Evolutionary conservation across 2,329 filamentous ascomycete species (phyloP), one percentile per base, ranked within the genome.

Genomic region (Phialophora macrospora): DNA sequence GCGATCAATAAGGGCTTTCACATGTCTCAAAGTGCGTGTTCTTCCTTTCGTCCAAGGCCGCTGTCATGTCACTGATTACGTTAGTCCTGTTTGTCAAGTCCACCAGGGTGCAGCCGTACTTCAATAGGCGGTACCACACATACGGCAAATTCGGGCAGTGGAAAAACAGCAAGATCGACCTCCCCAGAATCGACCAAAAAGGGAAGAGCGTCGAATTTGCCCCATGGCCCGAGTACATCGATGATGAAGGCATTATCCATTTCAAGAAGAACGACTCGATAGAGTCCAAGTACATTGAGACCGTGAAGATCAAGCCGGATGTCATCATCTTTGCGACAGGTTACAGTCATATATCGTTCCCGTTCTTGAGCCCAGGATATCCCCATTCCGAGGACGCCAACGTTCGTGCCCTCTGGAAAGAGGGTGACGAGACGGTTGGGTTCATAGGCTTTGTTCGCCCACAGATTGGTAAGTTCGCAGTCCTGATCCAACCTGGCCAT

Each of bases 31-130:
- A n/a, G 58, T 60, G 48, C 20, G 26, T 22, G 1, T 24, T 34
- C 41, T 12, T n/a, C 17, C 41, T 11, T 11, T 8, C 3, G 24
- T 14, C 46, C 26, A 7, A 48, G 11, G 52, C 30, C 26, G 8
- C 26, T 22, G 12, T 22, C n/a, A 3, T 11, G 38, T 2, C 34
- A n/a, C 41, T 34, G 38, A 44, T 8, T 8, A 6, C 14, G 4
- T 6, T 28, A 63, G 60, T 63, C n/a, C 26, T 63, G n/a, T 63
- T 63, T 51, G 55, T 63, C 26, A 63, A 63, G 24, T 63, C 60
- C 34, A 57, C 52, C 41, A 63, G 56, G 49, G 52, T 51, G 8
- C 44, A 56, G 28, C 60, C 60, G 4, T 63, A 63, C 26, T 56
- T 63, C 38, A 38, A 44, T 32, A 49, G 34, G 22, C 60, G 52